Conservation (phyloP, 139 green algal genomes). For the Chlorella sp. region DNA sequence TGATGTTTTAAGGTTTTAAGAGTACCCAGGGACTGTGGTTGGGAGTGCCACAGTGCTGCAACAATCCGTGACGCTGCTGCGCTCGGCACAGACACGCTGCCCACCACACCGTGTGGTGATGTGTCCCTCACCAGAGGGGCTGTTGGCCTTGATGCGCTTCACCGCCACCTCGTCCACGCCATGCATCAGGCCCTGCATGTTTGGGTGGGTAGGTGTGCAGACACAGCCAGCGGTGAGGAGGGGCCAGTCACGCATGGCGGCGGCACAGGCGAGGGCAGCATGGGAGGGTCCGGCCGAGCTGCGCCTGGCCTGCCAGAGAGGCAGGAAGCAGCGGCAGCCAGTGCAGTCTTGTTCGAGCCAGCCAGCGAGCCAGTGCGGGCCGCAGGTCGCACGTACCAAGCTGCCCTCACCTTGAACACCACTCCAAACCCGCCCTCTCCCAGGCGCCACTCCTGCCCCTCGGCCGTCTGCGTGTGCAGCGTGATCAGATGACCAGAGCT, state of each 20-base stretch:
- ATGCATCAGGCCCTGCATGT: slow-evolving; percentile 57
- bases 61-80: neutral
- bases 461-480: slow-evolving; percentile 28
- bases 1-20: too few relatives aligned
- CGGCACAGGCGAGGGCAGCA: neutral
- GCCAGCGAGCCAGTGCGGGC: neutral
- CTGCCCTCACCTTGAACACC: slow-evolving; percentile 61
- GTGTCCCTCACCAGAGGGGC: slow-evolving; percentile 22
- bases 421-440: slow-evolving; percentile 75
- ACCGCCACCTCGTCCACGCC: slow-evolving; percentile 78
- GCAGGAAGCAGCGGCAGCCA: neutral
- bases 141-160: slow-evolving; percentile 71
- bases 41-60: neutral
- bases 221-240: neutral
- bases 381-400: neutral
- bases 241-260: neutral
- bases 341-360: too few relatives aligned
- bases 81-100: neutral
- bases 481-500: neutral
- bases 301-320: too few relatives aligned
- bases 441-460: slow-evolving; percentile 61
- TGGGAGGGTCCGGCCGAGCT: neutral
- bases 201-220: neutral
- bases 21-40: too few relatives aligned
- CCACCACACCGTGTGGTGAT: neutral